phyloP scores from a whole-genome alignment of 2,329 filamentous ascomycete species.

The Aspergillus transmontanensis region DNA sequence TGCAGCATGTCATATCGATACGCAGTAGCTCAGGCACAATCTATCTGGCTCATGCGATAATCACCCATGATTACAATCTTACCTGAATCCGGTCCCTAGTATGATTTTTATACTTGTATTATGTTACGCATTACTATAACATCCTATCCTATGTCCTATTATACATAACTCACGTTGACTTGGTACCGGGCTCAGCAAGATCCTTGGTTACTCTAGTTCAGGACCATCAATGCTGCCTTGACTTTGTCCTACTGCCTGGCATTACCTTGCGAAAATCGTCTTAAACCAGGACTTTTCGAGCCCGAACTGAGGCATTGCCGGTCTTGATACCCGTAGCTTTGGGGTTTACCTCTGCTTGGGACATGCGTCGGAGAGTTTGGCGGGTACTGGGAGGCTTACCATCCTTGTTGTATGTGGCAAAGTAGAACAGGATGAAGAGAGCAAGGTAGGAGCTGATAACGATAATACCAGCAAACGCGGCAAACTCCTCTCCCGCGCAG shows the following conservation, averaged over 20 bases:
- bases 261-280: not conserved
- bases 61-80: no score
- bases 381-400: not conserved
- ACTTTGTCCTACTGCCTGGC: not conserved
- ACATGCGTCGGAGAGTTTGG: not conserved
- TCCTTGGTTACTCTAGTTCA: not conserved
- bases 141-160: not conserved
- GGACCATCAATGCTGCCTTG: not conserved
- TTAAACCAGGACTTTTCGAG: not conserved
- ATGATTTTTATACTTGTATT: no score
- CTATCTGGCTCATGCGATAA: no score
- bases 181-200: no score
- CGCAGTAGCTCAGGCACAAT: no score
- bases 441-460: not conserved
- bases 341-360: not conserved
- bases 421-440: not conserved
- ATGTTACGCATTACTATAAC: not conserved
- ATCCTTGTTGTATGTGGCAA: not conserved
- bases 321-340: not conserved
- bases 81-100: no score
- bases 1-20: no score
- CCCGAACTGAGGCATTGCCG: not conserved
- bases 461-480: not conserved
- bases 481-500: slow-evolving; percentile 3
- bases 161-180: not conserved